Evolutionary conservation across 169 alveolate genomes (phyloP).

Genomic region (Eimeria brunetti): DNA sequence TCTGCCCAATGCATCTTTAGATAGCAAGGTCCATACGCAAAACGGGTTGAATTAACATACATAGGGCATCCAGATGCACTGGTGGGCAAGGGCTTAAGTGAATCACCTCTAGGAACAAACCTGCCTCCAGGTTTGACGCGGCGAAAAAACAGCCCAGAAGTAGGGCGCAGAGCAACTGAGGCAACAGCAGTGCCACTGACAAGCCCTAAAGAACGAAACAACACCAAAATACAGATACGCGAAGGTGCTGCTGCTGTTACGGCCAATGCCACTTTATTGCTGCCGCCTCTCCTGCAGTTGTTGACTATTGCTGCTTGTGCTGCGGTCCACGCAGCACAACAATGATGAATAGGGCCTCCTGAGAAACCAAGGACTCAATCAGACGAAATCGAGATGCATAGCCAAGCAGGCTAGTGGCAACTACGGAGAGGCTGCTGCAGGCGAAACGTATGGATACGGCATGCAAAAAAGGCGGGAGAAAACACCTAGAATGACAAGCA

Average conservation of each 20-base stretch:
- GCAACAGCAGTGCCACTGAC: constrained; percentile 52
- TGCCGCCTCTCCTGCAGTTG: too few species aligned
- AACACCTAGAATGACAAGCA: neutral
- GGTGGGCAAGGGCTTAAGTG: neutral
- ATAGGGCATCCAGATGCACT: neutral
- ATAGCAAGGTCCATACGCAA: neutral
- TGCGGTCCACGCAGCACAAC: neutral
- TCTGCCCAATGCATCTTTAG: neutral
- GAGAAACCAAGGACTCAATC: neutral
- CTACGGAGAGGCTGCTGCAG: neutral
- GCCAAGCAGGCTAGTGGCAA: neutral
- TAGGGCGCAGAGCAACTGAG: constrained; percentile 42
- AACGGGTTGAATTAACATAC: neutral
- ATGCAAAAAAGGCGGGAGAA: neutral
- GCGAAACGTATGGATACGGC: neutral
- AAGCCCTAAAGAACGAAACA: neutral
- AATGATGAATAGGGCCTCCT: neutral
- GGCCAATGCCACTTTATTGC: too few species aligned
- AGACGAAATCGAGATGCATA: neutral
- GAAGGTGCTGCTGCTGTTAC: neutral
- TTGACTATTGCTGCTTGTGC: neutral
- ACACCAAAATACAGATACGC: neutral
- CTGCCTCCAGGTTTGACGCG: constrained; percentile 29
- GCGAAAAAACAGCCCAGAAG: constrained; percentile 56
- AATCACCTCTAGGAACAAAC: constrained; percentile 22